Percentiles rank a stretch among this genome's conserved stretches.
These are phyloP conservation scores for Ascobolus immersus DNA, from an alignment of 495 filamentous ascomycete species.

Conservation along the genomic window DNA sequence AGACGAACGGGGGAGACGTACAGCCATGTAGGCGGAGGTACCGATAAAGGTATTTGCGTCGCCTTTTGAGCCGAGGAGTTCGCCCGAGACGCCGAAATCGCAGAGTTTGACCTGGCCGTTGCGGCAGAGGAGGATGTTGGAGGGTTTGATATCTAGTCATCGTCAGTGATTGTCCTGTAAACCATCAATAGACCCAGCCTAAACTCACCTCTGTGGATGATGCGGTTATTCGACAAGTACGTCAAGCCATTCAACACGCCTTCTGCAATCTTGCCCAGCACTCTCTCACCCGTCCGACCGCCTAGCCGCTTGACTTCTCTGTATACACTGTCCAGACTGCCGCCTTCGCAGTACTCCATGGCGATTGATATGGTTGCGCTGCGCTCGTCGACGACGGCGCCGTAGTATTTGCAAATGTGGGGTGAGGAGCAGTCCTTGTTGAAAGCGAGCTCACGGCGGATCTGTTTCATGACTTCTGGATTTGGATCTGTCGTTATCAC, in stretches of 20 bases:
- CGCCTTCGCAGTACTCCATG: slow-evolving; percentile 98
- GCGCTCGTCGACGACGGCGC: slow-evolving; percentile 78
- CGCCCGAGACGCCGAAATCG: slow-evolving; percentile 91
- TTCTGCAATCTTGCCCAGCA: slow-evolving; percentile 92
- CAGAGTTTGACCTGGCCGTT: slow-evolving; percentile 89
- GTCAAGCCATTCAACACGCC: slow-evolving; percentile 83
- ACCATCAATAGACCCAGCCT: background rate
- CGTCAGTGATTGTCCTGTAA: background rate
- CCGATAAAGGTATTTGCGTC: slow-evolving; percentile 98
- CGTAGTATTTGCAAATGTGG: slow-evolving; percentile 92
- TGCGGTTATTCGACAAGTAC: slow-evolving; percentile 87
- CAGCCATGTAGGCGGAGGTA: slow-evolving; percentile 95
- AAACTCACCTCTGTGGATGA: slow-evolving; percentile 59
- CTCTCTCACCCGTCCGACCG: slow-evolving; percentile 87
- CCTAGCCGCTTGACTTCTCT: slow-evolving; percentile 86
- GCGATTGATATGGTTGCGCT: slow-evolving; percentile 90
- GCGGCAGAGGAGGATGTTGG: slow-evolving; percentile 82
- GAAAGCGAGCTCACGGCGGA: slow-evolving; percentile 79
- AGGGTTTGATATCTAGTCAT: slow-evolving; percentile 70
- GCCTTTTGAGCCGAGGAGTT: slow-evolving; percentile 81
- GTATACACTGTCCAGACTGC: slow-evolving; percentile 84
- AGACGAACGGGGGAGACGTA: slow-evolving; percentile 6
- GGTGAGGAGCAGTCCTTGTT: slow-evolving; percentile 89
- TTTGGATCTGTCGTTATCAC: slow-evolving; percentile 96
- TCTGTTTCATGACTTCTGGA: slow-evolving; percentile 92